A percentile compares a stretch with the other conserved stretches of the same genome.
Evolutionary conservation across 2,329 filamentous ascomycete species (phyloP).

Genomic region (Colletotrichum ledebouriae): DNA sequence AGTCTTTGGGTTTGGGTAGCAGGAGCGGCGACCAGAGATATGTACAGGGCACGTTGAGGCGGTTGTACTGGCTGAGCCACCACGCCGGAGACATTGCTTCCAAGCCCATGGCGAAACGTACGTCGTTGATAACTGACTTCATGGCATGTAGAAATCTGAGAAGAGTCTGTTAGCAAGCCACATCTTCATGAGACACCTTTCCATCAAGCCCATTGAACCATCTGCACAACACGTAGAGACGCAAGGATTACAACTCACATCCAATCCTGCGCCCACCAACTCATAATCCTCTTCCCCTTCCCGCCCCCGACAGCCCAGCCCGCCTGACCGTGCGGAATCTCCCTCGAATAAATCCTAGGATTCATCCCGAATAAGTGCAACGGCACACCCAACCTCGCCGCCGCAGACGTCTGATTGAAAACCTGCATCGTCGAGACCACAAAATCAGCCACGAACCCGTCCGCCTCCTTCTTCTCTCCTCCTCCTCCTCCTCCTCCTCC

Average conservation of each 20-base stretch:
- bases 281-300: conserved; percentile 12
- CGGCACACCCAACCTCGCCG: conserved; percentile 70
- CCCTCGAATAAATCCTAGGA: conserved; percentile 31
- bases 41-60: conserved; percentile 62
- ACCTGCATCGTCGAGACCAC: conserved; percentile 48
- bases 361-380: conserved; percentile 78
- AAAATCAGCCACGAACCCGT: conserved; percentile 46
- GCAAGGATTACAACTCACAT: conserved; percentile 23
- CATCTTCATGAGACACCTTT: too few species aligned
- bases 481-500: not conserved
- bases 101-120: conserved; percentile 58
- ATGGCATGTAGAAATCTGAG: conserved; percentile 33
- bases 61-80: conserved; percentile 62
- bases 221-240: not conserved
- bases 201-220: too few species aligned
- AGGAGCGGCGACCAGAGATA: conserved; percentile 59
- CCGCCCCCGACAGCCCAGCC: conserved; percentile 24
- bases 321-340: conserved; percentile 37
- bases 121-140: conserved; percentile 58
- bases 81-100: conserved; percentile 62
- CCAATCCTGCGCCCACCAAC: conserved; percentile 34
- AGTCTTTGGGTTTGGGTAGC: conserved; percentile 66
- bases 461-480: not conserved
- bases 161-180: not conserved
- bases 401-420: conserved; percentile 50